Base-by-base conservation (phyloP, 2,329 filamentous ascomycete genomes). In the Samsoniella hepiali region DNA sequence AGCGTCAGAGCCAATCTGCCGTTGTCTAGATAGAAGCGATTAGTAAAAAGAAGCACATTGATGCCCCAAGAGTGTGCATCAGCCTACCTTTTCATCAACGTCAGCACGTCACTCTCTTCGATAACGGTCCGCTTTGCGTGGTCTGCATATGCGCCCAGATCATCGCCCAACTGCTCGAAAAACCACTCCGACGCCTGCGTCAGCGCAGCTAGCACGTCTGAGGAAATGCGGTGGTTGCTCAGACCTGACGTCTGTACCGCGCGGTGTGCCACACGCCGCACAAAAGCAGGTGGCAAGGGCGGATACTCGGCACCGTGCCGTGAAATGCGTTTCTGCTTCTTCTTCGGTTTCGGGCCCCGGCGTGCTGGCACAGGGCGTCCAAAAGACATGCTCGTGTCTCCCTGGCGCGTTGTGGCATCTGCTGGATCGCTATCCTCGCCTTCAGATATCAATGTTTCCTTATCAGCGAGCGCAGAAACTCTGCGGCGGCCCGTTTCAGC, bases 101-200 rank as follows among this genome's bases (percentile, higher is more conserved):
- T 87, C 62, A 91, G 79, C 70, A 96, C 87, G 73, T 97, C 93
- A 68, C 84, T 89, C 74, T 95, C 91, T 69, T 96, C 91, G 68
- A 97, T 92, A 3, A 88, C 92, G 75, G 90, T 95, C 38, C 93
- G 85, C 38, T 90, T 89, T 5, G 90, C 92, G 74, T 97, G 93
- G 65, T 86, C 82, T 22, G 93, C 90, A 74, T 93, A 97, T 2
- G 88, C 88, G 13, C 85, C 85, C 62, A 97, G 77, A 72, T 96
- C 92, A 65, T 93, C 90, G 55, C 90, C 87, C 2, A 91, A 79
- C 74, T 97, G 93, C 76, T 96, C 91, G 73, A 97, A 96, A 75
- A 93, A 97, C 89, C 91, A 95, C 66, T 96, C 91, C 3, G 91
- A 91, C 1, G 92, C 91, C 72, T 92, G 88, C 70, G 89, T 87